Base-by-base conservation (phyloP, 148 eudicot species). In the Fagopyrum esculentum region DNA sequence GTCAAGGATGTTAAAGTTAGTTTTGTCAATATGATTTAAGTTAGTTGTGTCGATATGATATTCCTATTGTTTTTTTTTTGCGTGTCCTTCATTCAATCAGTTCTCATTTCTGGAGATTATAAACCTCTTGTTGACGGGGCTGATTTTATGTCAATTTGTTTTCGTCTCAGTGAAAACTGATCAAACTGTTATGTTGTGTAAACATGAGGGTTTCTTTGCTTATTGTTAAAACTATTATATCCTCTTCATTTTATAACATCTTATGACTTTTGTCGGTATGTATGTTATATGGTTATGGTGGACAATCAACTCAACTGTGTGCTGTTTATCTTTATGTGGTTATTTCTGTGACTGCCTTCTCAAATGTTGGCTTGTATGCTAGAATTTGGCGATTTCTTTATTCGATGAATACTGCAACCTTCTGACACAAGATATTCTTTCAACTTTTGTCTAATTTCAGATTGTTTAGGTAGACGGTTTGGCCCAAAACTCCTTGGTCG, bases 391-490 rank as follows among this genome's bases (percentile, higher is more conserved):
- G 6, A 66, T 55, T 43, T 55, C 16, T 5, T 30, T 73, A 10
- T 49, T 11, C 56, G 48, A 50, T 55, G 4, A 12, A 17, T 74
- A 66, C 44, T 66, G 46, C 71, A 66, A 66, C 19, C 19, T 40
- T 66, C 71, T 64, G 6, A 64, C 46, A 12, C 47, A 1, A 3
- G 16, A 13, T 74, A 46, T 45, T 44, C 12, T n/a, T 3, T 44
- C 54, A 11, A 29, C 63, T 72, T 51, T n/a, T 64, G 64, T 61
- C n/a, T 46, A 78, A 73, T 68, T 64, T 77, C 95, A 93, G 98
- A 88, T 88, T 93, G 98, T 84, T 84, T 91, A 84, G 97, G 97
- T 78, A 86, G 98, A 82, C 91, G 97, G 60, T 86, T 90, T 83
- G 97, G 97, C 55, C 97, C 98, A 70, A 86, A 78, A 87, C 84